phyloP scores from a whole-genome alignment of 176 grass and related monocot genomes.

The Aegilops longissima region DNA sequence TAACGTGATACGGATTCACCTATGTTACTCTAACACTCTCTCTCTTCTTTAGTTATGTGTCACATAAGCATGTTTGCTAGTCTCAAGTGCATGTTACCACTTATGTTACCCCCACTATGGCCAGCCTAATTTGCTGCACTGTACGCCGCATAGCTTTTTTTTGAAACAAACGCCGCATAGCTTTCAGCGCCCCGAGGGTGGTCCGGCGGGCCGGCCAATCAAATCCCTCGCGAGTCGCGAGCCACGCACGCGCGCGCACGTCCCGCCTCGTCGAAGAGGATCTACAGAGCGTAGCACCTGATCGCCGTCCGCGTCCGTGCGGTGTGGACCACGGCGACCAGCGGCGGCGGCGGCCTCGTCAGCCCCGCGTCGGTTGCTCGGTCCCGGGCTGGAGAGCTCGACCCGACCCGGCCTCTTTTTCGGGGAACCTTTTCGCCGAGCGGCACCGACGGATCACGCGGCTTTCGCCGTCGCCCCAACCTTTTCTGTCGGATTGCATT shows the following conservation, averaged over 20 bases:
- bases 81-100: no score
- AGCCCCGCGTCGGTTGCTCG: background rate
- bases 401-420: background rate
- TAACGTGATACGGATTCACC: no score
- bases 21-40: no score
- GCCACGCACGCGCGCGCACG: background rate
- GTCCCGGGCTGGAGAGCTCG: background rate
- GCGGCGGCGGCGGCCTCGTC: background rate
- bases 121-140: background rate
- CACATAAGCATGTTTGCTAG: no score
- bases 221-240: background rate
- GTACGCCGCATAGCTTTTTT: constrained; percentile 23
- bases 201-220: background rate
- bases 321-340: no score
- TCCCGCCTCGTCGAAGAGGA: background rate
- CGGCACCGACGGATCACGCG: background rate
- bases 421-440: background rate
- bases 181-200: constrained; percentile 25
- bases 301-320: no score
- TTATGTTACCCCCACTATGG: no score
- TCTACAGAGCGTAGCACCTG: no score
- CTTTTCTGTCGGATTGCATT: background rate
- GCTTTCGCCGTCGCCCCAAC: background rate
- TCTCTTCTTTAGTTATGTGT: no score
- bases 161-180: background rate